A percentile compares a stretch with the other conserved stretches of the same genome.
Evolutionary conservation across 2,329 filamentous ascomycete species (phyloP).

Genomic region (Aspergillus ustus): DNA sequence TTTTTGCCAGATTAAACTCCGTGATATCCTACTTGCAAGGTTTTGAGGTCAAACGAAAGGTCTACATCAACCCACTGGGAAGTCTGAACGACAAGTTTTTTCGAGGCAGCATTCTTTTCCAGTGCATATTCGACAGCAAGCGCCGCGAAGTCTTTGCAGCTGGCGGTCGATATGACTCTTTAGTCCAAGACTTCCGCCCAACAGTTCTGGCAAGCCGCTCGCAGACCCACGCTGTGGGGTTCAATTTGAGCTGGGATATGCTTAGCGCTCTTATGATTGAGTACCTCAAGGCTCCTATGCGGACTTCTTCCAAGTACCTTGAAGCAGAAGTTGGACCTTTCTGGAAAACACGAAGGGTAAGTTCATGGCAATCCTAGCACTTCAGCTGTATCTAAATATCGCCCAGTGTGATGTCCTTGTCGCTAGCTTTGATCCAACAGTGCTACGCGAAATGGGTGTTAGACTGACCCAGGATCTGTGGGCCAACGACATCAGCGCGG

Average conservation of each 20-base stretch:
- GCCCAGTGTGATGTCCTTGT: slow-evolving; percentile 82
- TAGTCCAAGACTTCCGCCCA: slow-evolving; percentile 83
- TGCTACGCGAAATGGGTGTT: slow-evolving; percentile 76
- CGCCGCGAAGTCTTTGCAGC: slow-evolving; percentile 84
- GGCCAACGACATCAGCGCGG: slow-evolving; percentile 82
- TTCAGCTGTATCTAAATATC: neutral
- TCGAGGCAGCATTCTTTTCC: slow-evolving; percentile 81
- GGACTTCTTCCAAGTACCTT: slow-evolving; percentile 68
- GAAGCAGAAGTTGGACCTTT: slow-evolving; percentile 66
- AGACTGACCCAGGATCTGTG: slow-evolving; percentile 80
- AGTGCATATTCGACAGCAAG: slow-evolving; percentile 86
- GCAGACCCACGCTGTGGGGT: slow-evolving; percentile 83
- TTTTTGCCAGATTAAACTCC: slow-evolving; percentile 78
- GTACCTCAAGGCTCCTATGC: slow-evolving; percentile 54
- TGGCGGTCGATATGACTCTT: slow-evolving; percentile 87
- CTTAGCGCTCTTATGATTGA: slow-evolving; percentile 67
- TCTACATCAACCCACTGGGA: slow-evolving; percentile 83
- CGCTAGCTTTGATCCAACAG: slow-evolving; percentile 79
- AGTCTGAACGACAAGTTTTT: slow-evolving; percentile 94
- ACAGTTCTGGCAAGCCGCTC: slow-evolving; percentile 66
- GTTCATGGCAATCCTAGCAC: slow-evolving; percentile 29
- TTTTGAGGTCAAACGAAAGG: slow-evolving; percentile 74
- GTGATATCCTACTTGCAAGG: slow-evolving; percentile 77
- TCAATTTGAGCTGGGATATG: slow-evolving; percentile 87
- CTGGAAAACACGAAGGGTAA: slow-evolving; percentile 67